Conservation (phyloP, 2,329 filamentous ascomycete species). For the Cytospora mali region DNA sequence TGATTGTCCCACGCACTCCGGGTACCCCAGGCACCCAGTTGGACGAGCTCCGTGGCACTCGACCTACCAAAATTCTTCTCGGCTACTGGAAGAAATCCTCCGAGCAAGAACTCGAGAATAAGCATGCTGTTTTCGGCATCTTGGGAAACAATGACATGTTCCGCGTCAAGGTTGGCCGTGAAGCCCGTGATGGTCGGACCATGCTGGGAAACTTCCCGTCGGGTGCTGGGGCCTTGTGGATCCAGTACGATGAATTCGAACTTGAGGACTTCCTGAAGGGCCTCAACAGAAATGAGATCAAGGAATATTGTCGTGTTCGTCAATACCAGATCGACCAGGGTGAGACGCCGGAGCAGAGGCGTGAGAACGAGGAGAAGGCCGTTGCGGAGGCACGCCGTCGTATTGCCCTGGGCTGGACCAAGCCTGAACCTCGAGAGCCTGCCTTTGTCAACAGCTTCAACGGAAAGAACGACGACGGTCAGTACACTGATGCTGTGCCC, state of each 20-base stretch:
- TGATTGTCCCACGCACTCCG: neutral
- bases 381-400: slow-evolving; percentile 54
- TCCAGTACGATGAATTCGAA: slow-evolving; percentile 63
- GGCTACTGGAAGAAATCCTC: slow-evolving; percentile 62
- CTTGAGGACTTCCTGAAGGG: slow-evolving; percentile 58
- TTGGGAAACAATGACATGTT: slow-evolving; percentile 67
- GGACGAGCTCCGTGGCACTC: slow-evolving; percentile 53
- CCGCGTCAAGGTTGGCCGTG: slow-evolving; percentile 61
- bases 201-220: slow-evolving; percentile 62
- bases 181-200: slow-evolving; percentile 62
- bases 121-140: slow-evolving; percentile 66
- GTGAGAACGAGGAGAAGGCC: slow-evolving; percentile 54
- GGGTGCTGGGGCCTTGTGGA: slow-evolving; percentile 64
- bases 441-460: slow-evolving; percentile 23
- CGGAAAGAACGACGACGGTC: slow-evolving; percentile 21
- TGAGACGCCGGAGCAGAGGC: slow-evolving; percentile 51
- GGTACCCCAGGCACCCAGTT: slow-evolving; percentile 12
- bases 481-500: slow-evolving; percentile 15
- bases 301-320: slow-evolving; percentile 65
- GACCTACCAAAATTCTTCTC: slow-evolving; percentile 60
- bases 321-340: slow-evolving; percentile 59
- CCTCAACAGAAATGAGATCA: slow-evolving; percentile 58
- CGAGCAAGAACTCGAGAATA: slow-evolving; percentile 49
- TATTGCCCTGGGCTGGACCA: slow-evolving; percentile 37
- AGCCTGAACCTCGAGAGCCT: slow-evolving; percentile 29